Evolutionary conservation across 768 basidiomycete species (phyloP), one percentile per base, ranked within the genome.

Genomic region (Gyrodon lividus): DNA sequence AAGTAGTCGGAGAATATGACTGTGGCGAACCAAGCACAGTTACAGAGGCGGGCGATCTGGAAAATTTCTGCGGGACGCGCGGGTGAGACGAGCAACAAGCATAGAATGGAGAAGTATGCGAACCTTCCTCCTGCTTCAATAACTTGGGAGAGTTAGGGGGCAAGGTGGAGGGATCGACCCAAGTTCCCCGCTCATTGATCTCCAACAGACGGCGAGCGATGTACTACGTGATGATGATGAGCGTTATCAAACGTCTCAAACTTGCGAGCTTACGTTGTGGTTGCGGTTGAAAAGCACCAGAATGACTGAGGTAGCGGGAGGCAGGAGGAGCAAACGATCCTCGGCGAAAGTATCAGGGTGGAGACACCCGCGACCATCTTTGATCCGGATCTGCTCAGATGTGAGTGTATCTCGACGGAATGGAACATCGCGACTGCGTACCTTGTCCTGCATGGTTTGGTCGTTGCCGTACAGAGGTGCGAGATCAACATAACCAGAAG

Each of bases 261-360:
- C 28, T 19, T 5, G 5, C 3, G 16, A 12, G 69, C 84, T 55
- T 56, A 91, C 90, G 60, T 90, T 93, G 62, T 93, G 91, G 55
- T 93, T 93, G n/a, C 91, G 79, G 62, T 77, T 89, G 77, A 92
- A 93, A n/a, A 91, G 64, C n/a, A 92, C 78, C 19, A 93, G 76
- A n/a, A 92, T 65, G 4, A 77, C 82, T 52, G 85, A 82, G 46
- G 84, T 82, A 1, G 82, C 83, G 0, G 90, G 90, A 1, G 91
- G 91, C n/a, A 92, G 80, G 7, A 89, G 74, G 19, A 91, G 72
- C 5, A 93, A 70, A 34, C 91, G 74, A 54, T 91, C 85, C 63
- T 93, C 92, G 0, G 88, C 82, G 61, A 92, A 93, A 0, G 77
- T 73, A 51, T 93, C 91, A 2, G 84, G 86, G 55, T 76, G 70